phyloP scores from a whole-genome alignment of 78 protist species.

The Mastigamoeba balamuthi region DNA sequence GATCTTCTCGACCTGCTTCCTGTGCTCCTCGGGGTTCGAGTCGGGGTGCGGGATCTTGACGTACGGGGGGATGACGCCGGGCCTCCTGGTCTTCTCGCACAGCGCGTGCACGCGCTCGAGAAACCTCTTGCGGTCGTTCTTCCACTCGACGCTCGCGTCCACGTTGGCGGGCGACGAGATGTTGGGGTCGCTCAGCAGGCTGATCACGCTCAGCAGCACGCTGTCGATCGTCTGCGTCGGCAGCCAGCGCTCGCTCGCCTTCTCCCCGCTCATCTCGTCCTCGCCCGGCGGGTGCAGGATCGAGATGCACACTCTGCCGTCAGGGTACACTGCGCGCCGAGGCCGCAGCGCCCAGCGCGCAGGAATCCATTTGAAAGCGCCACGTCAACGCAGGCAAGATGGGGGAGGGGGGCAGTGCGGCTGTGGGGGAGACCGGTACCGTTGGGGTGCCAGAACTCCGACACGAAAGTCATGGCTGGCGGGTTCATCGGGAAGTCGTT shows the following conservation, averaged over 20 bases:
- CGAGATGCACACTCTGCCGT: constrained; percentile 78
- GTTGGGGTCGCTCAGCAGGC: constrained; percentile 43
- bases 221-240: constrained; percentile 37
- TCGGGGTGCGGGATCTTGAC: constrained; percentile 50
- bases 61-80: constrained; percentile 15
- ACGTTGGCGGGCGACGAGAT: constrained; percentile 46
- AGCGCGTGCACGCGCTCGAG: neutral
- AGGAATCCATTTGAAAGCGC: too few species aligned
- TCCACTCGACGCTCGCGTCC: constrained; percentile 16
- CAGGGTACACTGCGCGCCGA: constrained; percentile 29
- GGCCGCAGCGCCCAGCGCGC: neutral
- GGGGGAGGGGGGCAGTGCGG: too few species aligned
- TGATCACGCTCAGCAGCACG: constrained; percentile 27
- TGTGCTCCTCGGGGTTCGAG: constrained; percentile 41
- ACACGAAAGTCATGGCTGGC: constrained; percentile 46
- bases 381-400: neutral
- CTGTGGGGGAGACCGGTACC: constrained; percentile 3
- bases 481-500: constrained; percentile 64
- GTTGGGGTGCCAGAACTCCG: constrained; percentile 78
- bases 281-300: constrained; percentile 77
- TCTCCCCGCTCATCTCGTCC: constrained; percentile 18
- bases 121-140: neutral
- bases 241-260: constrained; percentile 39
- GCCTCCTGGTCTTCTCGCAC: constrained; percentile 24
- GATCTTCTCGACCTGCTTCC: constrained; percentile 30